Evolutionary conservation across 2,329 filamentous ascomycete species (phyloP), one percentile per base, ranked within the genome.

Genomic region (Claviceps maximensis): DNA sequence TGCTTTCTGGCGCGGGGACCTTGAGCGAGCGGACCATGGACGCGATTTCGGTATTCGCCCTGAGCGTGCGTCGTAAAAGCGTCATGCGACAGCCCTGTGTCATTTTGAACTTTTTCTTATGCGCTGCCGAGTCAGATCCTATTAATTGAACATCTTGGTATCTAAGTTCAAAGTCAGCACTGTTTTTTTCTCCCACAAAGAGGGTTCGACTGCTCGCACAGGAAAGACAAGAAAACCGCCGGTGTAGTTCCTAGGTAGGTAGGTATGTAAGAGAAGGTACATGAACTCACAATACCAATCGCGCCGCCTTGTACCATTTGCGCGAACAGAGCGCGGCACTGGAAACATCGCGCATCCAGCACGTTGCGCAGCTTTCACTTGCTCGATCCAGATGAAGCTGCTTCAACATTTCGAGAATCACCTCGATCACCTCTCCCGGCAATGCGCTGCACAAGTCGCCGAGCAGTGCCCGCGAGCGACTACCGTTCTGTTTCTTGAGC

Each of bases 271-370:
- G 8, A 29, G 27, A 29, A 4, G 31, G 31, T 36, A 23, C n/a
- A n/a, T n/a, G n/a, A n/a, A 66, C 74, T 70, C 67, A 82, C 71
- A 82, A 62, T 15, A 74, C 73, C 21, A 66, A 64, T 21, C 74
- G 71, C 7, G 77, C 78, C 42, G 71, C 72, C 57, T 72, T 73
- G 59, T 74, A 68, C 67, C 77, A 76, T 59, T 75, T 80, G 56
- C 71, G 72, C 17, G 73, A 76, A 40, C 71, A 69, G 12, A 79
- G 53, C 12, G 74, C 71, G 42, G 82, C 62, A 44, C 72, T 73
- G 58, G 74, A 77, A 31, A 76, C 65, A 59, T 84, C 80, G 49
- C 81, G 72, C 77, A 82, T 81, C 76, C 78, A 82, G 63, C 81
- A 84, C 19, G 81, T 83, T 17, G 79, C 73, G 61, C 81, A 84